Conservation (phyloP, 495 filamentous ascomycete genomes). For the Penicillium pancosmium region DNA sequence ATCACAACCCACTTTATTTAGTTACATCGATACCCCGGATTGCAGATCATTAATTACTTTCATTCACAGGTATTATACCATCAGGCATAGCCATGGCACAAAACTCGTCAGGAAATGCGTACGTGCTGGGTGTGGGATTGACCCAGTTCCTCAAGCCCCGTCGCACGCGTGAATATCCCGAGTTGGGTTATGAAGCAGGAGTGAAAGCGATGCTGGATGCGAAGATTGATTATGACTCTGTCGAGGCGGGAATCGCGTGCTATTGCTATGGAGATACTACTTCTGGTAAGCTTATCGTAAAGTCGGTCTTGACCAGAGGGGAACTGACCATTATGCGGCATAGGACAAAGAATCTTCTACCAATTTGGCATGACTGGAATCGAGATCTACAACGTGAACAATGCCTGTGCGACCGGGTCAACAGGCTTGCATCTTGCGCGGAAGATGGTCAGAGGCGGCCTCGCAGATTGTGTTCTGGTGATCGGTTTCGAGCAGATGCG, state of each 20-base stretch:
- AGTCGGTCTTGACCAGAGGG: conserved; percentile 27
- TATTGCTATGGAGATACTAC: conserved; percentile 88
- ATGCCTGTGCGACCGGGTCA: conserved; percentile 83
- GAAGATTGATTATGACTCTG: conserved; percentile 84
- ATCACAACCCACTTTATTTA: conserved; percentile 3
- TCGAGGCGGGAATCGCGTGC: conserved; percentile 81
- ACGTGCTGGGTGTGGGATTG: conserved; percentile 24
- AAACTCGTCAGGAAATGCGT: conserved; percentile 10
- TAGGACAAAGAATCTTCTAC: conserved; percentile 78
- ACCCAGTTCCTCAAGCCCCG: conserved; percentile 30
- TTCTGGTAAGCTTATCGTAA: conserved; percentile 70
- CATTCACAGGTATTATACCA: neutral
- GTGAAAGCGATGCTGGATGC: conserved; percentile 83
- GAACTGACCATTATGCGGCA: neutral
- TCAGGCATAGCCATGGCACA: conserved; percentile 6
- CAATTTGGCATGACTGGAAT: conserved; percentile 90
- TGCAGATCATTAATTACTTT: neutral
- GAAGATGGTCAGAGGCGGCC: conserved; percentile 67
- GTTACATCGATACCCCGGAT: conserved; percentile 2
- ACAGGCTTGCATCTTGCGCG: conserved; percentile 76
- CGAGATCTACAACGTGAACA: conserved; percentile 86
- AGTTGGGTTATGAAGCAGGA: conserved; percentile 25
- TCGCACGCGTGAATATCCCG: conserved; percentile 27
- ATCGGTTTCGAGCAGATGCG: conserved; percentile 95
- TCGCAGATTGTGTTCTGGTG: conserved; percentile 73